phyloP scores from a whole-genome alignment of 148 eudicot genomes.

The Silene conica region DNA sequence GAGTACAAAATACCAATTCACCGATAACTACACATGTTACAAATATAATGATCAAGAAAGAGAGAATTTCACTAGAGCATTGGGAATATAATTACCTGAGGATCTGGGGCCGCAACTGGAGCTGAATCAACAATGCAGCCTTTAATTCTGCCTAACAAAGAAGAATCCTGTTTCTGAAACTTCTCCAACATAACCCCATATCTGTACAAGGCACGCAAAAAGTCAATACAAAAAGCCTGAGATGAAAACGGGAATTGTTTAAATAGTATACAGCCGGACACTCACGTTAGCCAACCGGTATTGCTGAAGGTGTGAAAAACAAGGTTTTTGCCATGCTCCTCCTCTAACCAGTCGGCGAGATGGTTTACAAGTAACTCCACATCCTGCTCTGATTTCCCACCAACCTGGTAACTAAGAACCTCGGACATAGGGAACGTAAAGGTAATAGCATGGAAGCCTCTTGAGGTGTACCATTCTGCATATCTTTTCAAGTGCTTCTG shows the following conservation, averaged over 20 bases:
- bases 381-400: slow-evolving; percentile 89
- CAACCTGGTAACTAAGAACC: slow-evolving; percentile 79
- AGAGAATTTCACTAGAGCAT: neutral
- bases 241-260: neutral
- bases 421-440: slow-evolving; percentile 96
- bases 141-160: slow-evolving; percentile 53
- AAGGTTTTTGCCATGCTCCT: slow-evolving; percentile 80
- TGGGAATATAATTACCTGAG: slow-evolving; percentile 54
- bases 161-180: slow-evolving; percentile 65
- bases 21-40: neutral
- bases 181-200: slow-evolving; percentile 85
- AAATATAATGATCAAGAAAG: neutral
- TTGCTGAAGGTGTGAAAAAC: slow-evolving; percentile 97
- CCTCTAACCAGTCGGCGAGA: slow-evolving; percentile 89
- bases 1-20: neutral
- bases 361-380: slow-evolving; percentile 74
- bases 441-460: slow-evolving; percentile 91
- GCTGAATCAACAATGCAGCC: slow-evolving; percentile 98
- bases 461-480: slow-evolving; percentile 96
- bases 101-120: slow-evolving; percentile 87
- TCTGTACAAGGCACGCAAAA: slow-evolving; percentile 30
- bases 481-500: slow-evolving; percentile 88
- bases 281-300: slow-evolving; percentile 99
- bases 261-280: slow-evolving; percentile 12
- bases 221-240: neutral